Evolutionary conservation across 805 yeast species (phyloP), one percentile per base, ranked within the genome.

Genomic region (Candida manassasensis): DNA sequence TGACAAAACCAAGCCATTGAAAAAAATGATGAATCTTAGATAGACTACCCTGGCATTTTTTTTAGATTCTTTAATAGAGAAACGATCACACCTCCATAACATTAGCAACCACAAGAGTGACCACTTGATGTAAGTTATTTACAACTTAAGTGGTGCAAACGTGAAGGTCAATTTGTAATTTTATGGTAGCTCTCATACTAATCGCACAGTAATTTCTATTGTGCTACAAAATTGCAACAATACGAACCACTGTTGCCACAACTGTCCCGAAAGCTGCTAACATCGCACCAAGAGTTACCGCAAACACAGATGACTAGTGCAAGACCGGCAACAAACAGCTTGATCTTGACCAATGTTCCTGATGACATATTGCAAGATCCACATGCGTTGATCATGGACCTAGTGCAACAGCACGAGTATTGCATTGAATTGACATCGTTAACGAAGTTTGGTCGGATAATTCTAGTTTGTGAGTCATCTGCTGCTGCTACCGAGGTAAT

Each of bases 391-490:
- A 50, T 56, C 10, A 40, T 40, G 14, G 50, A 51, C 33, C 45
- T 67, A 19, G 50, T 61, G 3, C 13, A 29, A 12, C 31, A 3
- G 34, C 37, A n/a, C 36, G 49, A 24, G 29, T 43, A 45, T 30
- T 36, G 48, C 26, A 50, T 61, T 25, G 71, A 67, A 44, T 41
- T 66, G 31, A 59, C 64, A 7, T 35, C 55, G 16, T 52, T 67
- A 22, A 48, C 50, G 9, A 53, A 55, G 39, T 61, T 67, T 36
- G 56, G 49, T 4, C 45, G 73, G 29, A 53, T 62, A 13, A 44
- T 67, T 15, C 34, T 67, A 13, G 50, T 65, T 3, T 62, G 71
- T 41, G 57, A 52, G 27, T 39, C 50, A 6, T 24, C 38, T 2
- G 39, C 27, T 5, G 45, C 45, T 11, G 56, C 71, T 10, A 34